Percentiles rank a stretch among this genome's conserved stretches.
phyloP scores from a whole-genome alignment of 495 filamentous ascomycete species.

The Aspergillus sclerotioniger region DNA sequence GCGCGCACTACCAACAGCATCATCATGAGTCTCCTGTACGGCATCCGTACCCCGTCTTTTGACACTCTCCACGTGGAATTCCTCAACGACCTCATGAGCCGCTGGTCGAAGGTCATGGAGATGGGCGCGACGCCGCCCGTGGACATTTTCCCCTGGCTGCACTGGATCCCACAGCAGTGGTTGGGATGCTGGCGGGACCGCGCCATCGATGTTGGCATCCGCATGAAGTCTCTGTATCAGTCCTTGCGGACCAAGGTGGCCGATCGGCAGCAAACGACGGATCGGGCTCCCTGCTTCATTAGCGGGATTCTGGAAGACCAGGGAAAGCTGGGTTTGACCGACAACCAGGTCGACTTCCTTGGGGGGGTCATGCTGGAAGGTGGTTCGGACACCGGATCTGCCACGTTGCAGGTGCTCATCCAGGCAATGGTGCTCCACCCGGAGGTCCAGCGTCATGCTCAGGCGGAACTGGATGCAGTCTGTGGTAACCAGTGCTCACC shows the following conservation, averaged over 20 bases:
- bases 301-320: conserved; percentile 41
- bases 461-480: conserved; percentile 4
- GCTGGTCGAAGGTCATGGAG: conserved; percentile 48
- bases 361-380: conserved; percentile 39
- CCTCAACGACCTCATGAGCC: conserved; percentile 48
- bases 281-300: conserved; percentile 45
- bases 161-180: conserved; percentile 39
- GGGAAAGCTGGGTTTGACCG: conserved; percentile 16
- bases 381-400: conserved; percentile 43
- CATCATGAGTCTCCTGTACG: conserved; percentile 42
- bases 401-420: conserved; percentile 12
- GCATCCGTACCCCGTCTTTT: conserved; percentile 34
- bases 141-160: conserved; percentile 45
- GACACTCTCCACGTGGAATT: conserved; percentile 29
- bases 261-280: conserved; percentile 13
- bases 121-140: conserved; percentile 51
- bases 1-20: conserved; percentile 48
- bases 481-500: not conserved
- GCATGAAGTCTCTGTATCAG: conserved; percentile 43
- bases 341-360: conserved; percentile 32
- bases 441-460: conserved; percentile 5
- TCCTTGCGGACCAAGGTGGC: conserved; percentile 14
- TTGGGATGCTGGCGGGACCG: conserved; percentile 40
- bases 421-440: conserved; percentile 6
- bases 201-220: conserved; percentile 30